Percentiles rank a stretch among this genome's conserved stretches.
Conservation (phyloP, 257 asterid species). For the Primulina huaijiensis region DNA sequence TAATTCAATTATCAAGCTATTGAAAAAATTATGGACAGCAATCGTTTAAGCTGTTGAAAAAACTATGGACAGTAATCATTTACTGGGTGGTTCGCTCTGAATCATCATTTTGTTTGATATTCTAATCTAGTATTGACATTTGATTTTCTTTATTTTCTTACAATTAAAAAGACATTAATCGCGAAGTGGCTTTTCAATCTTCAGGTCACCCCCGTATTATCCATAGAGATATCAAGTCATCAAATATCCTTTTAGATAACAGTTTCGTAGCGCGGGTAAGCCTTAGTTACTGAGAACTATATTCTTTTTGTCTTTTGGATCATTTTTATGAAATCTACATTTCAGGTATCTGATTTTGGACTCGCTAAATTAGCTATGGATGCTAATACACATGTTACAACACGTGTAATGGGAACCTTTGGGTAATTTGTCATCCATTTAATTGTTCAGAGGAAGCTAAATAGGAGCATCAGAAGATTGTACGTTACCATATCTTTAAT, state of each 20-base stretch:
- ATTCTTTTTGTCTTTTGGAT: not conserved
- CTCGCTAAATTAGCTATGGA: slow-evolving; percentile 88
- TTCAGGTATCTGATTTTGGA: slow-evolving; percentile 93
- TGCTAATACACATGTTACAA: slow-evolving; percentile 70
- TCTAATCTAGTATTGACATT: not conserved
- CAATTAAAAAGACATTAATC: slow-evolving; percentile 5
- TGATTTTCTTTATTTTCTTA: not conserved
- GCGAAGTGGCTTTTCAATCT: slow-evolving; percentile 14
- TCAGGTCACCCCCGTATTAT: slow-evolving; percentile 87
- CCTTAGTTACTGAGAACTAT: not conserved
- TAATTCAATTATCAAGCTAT: not conserved
- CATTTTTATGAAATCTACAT: slow-evolving; percentile 13
- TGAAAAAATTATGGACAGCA: too few relatives aligned
- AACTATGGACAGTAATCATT: not conserved
- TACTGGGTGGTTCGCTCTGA: not conserved
- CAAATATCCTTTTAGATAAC: slow-evolving; percentile 77
- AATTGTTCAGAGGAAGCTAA: slow-evolving; percentile 8
- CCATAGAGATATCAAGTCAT: too few relatives aligned
- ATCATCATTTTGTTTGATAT: slow-evolving; percentile 7
- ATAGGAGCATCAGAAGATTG: slow-evolving; percentile 1
- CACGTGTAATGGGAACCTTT: slow-evolving; percentile 94
- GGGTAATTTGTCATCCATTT: slow-evolving; percentile 51
- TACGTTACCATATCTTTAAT: slow-evolving; percentile 3
- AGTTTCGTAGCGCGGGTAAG: slow-evolving; percentile 91
- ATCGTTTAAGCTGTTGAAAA: too few relatives aligned